Evolutionary conservation across 768 basidiomycete species (phyloP), one percentile per base, ranked within the genome.

Genomic region (Macrolepiota dolichaula): DNA sequence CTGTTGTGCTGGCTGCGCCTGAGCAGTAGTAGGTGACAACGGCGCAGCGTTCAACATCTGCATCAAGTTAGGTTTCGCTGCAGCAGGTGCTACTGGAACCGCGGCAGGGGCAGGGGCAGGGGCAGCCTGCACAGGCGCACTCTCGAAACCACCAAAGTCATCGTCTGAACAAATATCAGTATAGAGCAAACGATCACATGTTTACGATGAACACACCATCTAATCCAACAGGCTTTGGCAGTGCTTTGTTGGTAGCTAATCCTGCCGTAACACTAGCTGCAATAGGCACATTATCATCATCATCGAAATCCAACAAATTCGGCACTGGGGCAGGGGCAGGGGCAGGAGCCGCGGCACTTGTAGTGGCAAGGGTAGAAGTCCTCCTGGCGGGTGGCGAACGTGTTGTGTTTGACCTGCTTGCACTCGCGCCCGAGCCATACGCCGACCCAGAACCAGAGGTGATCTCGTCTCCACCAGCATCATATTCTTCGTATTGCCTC

Each of bases 381-480:
- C 78, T 81, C 51, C 78, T 70, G 38, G 69, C 62, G 35, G 79
- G 70, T 25, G 46, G 44, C 25, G 70, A 65, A n/a, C 68, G 64
- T 38, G 37, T 36, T 22, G 67, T 66, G 22, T 69, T 64, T 49
- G 76, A 57, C 22, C 77, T 62, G 72, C 78, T 55, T 72, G 80
- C 63, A 70, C 68, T 61, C 66, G 72, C 38, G 70, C 73, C 66
- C 42, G 75, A 70, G 50, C 71, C 65, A 13, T 32, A 32, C 29
- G 69, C 61, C 66, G 72, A 42, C 70, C 73, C 66, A 46, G 75
- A 70, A 49, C 71, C 65, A 13, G 71, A 57, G 17, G 72, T 63
- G 36, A 77, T 69, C 63, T 96, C 94, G 62, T 98, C 96, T 61
- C 94, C 94, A 1, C 96, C 96, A 12, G 96, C 97, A 65, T 96